Percentiles rank a stretch among this genome's conserved stretches.
phyloP scores from a whole-genome alignment of 495 filamentous ascomycete species.

The Annulohypoxylon bovei region DNA sequence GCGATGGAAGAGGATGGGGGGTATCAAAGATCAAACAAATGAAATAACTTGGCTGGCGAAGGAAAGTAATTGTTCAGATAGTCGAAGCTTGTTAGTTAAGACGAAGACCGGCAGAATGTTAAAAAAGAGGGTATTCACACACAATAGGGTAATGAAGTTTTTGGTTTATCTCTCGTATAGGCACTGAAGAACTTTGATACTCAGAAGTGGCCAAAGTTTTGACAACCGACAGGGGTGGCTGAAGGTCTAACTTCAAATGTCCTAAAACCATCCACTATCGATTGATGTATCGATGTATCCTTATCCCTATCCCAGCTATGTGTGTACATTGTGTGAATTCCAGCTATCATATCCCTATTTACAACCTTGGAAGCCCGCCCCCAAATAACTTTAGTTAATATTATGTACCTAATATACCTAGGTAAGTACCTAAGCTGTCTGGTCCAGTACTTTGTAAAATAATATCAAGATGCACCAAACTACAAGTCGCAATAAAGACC shows the following conservation, averaged over 20 bases:
- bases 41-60: constrained; percentile 32
- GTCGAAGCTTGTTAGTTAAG: constrained; percentile 34
- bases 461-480: neutral
- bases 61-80: constrained; percentile 34
- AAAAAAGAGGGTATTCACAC: constrained; percentile 40
- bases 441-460: neutral
- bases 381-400: neutral
- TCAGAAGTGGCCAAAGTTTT: constrained; percentile 23
- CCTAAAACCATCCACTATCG: constrained; percentile 2
- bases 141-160: constrained; percentile 39
- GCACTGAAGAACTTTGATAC: constrained; percentile 39
- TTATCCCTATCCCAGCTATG: neutral
- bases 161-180: constrained; percentile 37
- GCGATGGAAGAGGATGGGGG: constrained; percentile 33
- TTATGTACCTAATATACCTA: neutral
- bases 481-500: neutral
- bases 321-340: no score
- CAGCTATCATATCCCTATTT: constrained; percentile 1
- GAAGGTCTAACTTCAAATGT: neutral
- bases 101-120: constrained; percentile 38
- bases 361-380: no score
- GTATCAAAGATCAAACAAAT: constrained; percentile 44
- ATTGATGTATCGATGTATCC: neutral
- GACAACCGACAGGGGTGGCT: constrained; percentile 13
- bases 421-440: neutral